Base-by-base conservation (phyloP, 345 rosid species). In the Alliaria petiolata region DNA sequence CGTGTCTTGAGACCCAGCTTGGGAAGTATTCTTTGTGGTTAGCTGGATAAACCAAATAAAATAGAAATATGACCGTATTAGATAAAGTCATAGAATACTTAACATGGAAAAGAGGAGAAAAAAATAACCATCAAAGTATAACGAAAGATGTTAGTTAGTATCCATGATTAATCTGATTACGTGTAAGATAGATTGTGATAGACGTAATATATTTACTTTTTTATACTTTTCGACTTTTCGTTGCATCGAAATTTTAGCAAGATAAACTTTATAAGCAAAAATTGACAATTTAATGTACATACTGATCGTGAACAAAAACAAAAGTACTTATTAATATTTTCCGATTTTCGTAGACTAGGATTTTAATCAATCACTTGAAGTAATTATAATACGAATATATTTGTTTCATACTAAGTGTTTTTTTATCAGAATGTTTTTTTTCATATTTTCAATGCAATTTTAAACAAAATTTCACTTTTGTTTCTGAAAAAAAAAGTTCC, bases 1-100 rank as follows among this genome's bases (percentile, higher is more conserved):
- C 95, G 6, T 84, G 84, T n/a, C 77, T 15, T 12, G 76, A 85
- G 8, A 90, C 74, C 97, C 97, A 92, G 4, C 74, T 75, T 2
- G 97, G 95, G 58, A 90, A 89, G 26, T 81, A 81, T 5, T 82
- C 80, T 38, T 66, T 57, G 65, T 81, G 81, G 14, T 67, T 60
- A 28, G 65, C 73, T 67, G 3, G 8, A 55, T n/a, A 35, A 53
- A 53, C n/a, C 30, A 72, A 67, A 31, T 10, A n/a, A 33, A 56
- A 43, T 30, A 3, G 3, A 20, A 55, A 55, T 53, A n/a, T 46
- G 52, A 62, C 35, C 28, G 30, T 54, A 15, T 76, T 55, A 54
- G 22, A 75, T 34, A 16, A 35, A 67, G 45, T 44, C 42, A 25
- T 16, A 19, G 11, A 13, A 4, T 44, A 60, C 5, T 8, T n/a